Conservation (phyloP, 2,329 filamentous ascomycete genomes). For the Colletotrichum phormii region DNA sequence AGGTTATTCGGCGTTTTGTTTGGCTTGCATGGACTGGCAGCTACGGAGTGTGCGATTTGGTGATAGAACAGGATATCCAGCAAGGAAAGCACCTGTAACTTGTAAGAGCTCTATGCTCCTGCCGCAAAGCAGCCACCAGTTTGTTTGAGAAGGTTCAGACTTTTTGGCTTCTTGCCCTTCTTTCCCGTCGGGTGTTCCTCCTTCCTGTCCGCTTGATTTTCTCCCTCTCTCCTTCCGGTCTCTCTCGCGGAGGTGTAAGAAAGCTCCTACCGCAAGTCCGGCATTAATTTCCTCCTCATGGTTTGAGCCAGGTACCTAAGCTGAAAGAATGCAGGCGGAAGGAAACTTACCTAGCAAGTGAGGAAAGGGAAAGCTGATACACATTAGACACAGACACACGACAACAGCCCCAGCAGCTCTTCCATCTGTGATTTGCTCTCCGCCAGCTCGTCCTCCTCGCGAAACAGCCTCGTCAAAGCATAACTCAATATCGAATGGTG, state of each 20-base stretch:
- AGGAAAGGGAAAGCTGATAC: neutral
- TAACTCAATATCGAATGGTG: constrained; percentile 23
- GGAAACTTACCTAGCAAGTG: neutral
- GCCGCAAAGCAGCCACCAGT: constrained; percentile 8
- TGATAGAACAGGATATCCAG: neutral
- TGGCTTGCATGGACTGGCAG: constrained; percentile 24
- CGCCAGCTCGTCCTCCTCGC: neutral
- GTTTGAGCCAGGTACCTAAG: neutral
- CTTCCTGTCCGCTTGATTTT: neutral
- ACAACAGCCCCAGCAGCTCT: neutral
- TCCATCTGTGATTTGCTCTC: neutral
- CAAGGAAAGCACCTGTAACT: constrained; percentile 10
- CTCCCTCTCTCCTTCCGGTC: neutral
- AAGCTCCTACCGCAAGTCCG: neutral
- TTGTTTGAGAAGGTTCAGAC: constrained; percentile 18
- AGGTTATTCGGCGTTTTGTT: constrained; percentile 33
- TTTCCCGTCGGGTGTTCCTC: neutral
- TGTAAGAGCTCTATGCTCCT: neutral
- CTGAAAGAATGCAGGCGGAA: neutral
- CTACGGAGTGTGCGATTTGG: neutral
- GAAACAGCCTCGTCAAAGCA: constrained; percentile 30
- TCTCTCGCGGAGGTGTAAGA: neutral
- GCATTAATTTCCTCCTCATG: neutral
- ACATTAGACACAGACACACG: neutral
- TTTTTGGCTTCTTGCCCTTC: neutral